Conservation (phyloP, 1,284 basidiomycete species). For the Lignosus rhinocerotis region DNA sequence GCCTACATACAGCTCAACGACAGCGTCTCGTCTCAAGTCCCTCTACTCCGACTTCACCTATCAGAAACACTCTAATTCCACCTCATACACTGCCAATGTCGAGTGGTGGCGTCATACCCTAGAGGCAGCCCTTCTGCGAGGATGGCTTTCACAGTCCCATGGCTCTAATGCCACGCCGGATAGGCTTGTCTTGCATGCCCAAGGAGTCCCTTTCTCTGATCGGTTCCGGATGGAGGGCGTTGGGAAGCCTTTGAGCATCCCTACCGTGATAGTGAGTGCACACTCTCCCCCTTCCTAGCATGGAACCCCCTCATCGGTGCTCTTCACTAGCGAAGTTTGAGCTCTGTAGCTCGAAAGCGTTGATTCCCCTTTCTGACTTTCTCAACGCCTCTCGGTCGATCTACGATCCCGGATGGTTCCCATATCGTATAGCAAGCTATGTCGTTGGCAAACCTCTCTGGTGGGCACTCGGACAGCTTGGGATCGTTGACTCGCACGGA, state of each 20-base stretch:
- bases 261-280: constrained; percentile 76
- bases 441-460: constrained; percentile 80
- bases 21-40: constrained; percentile 70
- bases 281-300: neutral
- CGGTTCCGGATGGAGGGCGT: constrained; percentile 64
- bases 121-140: constrained; percentile 59
- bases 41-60: constrained; percentile 87
- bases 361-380: constrained; percentile 61
- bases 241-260: constrained; percentile 81
- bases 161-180: constrained; percentile 38
- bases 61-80: constrained; percentile 83
- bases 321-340: constrained; percentile 53
- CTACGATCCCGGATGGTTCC: constrained; percentile 68
- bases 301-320: constrained; percentile 16
- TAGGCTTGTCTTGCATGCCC: constrained; percentile 64
- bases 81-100: constrained; percentile 78
- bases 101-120: constrained; percentile 86
- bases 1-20: constrained; percentile 52
- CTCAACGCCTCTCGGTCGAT: constrained; percentile 61
- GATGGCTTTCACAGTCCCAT: constrained; percentile 48
- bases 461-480: constrained; percentile 83
- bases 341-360: constrained; percentile 45
- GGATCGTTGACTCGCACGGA: constrained; percentile 65
- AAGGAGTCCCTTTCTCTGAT: constrained; percentile 57
- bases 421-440: constrained; percentile 66